phyloP scores from a whole-genome alignment of 2,329 filamentous ascomycete genomes.

The Alternaria atra region DNA sequence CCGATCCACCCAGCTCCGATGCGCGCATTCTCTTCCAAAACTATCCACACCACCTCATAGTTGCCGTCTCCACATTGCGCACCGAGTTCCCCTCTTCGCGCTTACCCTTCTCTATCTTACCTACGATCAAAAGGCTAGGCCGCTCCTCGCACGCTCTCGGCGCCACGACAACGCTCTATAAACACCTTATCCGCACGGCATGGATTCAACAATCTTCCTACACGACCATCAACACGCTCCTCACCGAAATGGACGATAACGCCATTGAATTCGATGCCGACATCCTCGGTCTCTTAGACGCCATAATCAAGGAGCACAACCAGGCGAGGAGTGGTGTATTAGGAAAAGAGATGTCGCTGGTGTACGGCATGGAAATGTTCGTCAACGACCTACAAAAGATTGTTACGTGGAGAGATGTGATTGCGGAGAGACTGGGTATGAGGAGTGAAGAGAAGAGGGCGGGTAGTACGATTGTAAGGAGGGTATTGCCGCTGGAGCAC shows the following conservation, averaged over 20 bases:
- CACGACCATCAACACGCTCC: slow-evolving; percentile 61
- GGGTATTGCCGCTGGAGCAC: neutral
- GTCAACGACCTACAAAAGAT: slow-evolving; percentile 42
- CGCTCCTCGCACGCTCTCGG: slow-evolving; percentile 76
- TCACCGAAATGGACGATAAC: slow-evolving; percentile 72
- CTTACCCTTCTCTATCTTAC: slow-evolving; percentile 68
- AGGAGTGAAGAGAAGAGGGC: slow-evolving; percentile 6
- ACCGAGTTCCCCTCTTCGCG: slow-evolving; percentile 68
- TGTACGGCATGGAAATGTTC: slow-evolving; percentile 50
- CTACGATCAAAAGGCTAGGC: slow-evolving; percentile 72
- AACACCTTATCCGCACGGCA: slow-evolving; percentile 68
- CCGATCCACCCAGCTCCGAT: slow-evolving; percentile 28
- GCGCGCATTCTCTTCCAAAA: slow-evolving; percentile 70
- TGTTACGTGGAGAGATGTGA: slow-evolving; percentile 39
- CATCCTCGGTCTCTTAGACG: slow-evolving; percentile 54
- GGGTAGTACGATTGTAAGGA: neutral
- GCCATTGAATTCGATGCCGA: slow-evolving; percentile 66
- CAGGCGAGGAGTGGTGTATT: slow-evolving; percentile 33
- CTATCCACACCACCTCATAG: slow-evolving; percentile 69
- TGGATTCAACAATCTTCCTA: slow-evolving; percentile 71
- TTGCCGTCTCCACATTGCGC: slow-evolving; percentile 66
- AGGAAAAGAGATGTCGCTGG: slow-evolving; percentile 38
- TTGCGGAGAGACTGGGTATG: slow-evolving; percentile 42
- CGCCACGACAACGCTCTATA: slow-evolving; percentile 74
- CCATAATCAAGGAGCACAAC: slow-evolving; percentile 42